Evolutionary conservation across 1,284 basidiomycete species (phyloP).

Genomic region (Cutaneotrichosporon dermatis): DNA sequence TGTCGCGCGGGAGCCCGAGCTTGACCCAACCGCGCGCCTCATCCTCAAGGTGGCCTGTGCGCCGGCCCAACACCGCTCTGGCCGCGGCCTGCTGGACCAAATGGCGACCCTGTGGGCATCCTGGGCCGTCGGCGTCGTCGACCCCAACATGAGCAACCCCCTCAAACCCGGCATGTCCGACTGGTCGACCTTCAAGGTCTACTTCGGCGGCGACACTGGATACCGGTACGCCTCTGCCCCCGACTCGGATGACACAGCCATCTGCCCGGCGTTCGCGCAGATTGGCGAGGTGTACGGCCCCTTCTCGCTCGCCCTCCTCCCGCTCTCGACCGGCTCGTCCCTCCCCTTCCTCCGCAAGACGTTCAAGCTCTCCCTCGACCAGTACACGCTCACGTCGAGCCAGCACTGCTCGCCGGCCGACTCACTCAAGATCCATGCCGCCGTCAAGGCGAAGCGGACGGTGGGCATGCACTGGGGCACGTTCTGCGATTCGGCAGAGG

Average conservation of each 20-base stretch:
- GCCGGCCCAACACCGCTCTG: conserved; percentile 48
- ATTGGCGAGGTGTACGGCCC: conserved; percentile 44
- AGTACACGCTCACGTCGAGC: conserved; percentile 47
- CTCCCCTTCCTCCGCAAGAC: conserved; percentile 46
- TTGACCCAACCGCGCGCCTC: conserved; percentile 19
- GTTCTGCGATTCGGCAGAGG: conserved; percentile 46
- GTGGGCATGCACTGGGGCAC: conserved; percentile 50
- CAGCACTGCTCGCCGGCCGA: conserved; percentile 47
- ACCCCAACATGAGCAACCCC: conserved; percentile 4
- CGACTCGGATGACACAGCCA: conserved; percentile 31
- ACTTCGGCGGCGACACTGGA: conserved; percentile 49
- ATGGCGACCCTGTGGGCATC: conserved; percentile 48
- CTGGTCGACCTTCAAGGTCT: conserved; percentile 43
- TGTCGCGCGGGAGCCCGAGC: neutral
- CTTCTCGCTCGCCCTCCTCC: conserved; percentile 40
- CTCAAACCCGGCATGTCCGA: conserved; percentile 27
- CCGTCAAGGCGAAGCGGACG: conserved; percentile 32
- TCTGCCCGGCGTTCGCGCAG: conserved; percentile 48
- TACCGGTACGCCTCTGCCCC: conserved; percentile 47
- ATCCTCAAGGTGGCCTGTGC: conserved; percentile 44
- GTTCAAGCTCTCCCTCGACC: conserved; percentile 45
- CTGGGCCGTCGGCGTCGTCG: conserved; percentile 45
- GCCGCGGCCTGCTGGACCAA: conserved; percentile 45
- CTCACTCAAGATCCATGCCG: conserved; percentile 40
- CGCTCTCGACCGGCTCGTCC: conserved; percentile 45